A percentile compares a stretch with the other conserved stretches of the same genome.
phyloP scores from a whole-genome alignment of 352 stramenopile genomes.

The Blastocystis sp. region DNA sequence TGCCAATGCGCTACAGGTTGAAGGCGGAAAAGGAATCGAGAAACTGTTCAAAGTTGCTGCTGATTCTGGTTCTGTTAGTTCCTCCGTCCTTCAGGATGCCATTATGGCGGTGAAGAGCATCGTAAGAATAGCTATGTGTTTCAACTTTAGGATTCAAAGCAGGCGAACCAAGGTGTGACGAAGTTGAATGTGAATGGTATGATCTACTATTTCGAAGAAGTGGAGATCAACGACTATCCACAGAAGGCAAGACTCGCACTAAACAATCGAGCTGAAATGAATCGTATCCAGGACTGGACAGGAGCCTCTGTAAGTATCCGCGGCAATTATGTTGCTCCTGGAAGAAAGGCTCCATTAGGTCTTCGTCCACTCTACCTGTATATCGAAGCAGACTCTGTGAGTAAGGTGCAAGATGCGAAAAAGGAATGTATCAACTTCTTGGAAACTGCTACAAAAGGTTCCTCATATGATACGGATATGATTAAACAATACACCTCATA shows the following conservation, averaged over 20 bases:
- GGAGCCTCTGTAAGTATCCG: constrained; percentile 78
- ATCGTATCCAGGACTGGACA: constrained; percentile 79
- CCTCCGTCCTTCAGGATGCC: constrained; percentile 73
- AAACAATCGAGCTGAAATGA: constrained; percentile 66
- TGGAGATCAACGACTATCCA: constrained; percentile 89
- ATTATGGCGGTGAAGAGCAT: constrained; percentile 78
- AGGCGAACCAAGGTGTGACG: constrained; percentile 42
- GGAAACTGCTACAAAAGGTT: constrained; percentile 65
- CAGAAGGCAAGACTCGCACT: constrained; percentile 77
- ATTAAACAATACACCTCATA: constrained; percentile 48
- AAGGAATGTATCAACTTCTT: constrained; percentile 66
- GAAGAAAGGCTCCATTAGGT: constrained; percentile 75
- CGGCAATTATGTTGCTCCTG: constrained; percentile 78
- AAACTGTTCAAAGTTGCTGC: constrained; percentile 21
- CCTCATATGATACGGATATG: constrained; percentile 37
- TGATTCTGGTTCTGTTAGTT: constrained; percentile 66
- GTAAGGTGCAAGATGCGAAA: constrained; percentile 63
- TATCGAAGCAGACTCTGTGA: constrained; percentile 65
- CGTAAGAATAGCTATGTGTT: constrained; percentile 66
- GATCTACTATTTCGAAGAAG: constrained; percentile 77
- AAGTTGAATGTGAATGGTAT: constrained; percentile 63
- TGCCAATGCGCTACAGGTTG: background rate
- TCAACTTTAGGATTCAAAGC: constrained; percentile 44
- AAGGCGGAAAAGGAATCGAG: constrained; percentile 20
- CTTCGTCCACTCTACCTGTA: constrained; percentile 77